Evolutionary conservation across 2,329 filamentous ascomycete genomes (phyloP).

Genomic region (Arachnopeziza araneosa): DNA sequence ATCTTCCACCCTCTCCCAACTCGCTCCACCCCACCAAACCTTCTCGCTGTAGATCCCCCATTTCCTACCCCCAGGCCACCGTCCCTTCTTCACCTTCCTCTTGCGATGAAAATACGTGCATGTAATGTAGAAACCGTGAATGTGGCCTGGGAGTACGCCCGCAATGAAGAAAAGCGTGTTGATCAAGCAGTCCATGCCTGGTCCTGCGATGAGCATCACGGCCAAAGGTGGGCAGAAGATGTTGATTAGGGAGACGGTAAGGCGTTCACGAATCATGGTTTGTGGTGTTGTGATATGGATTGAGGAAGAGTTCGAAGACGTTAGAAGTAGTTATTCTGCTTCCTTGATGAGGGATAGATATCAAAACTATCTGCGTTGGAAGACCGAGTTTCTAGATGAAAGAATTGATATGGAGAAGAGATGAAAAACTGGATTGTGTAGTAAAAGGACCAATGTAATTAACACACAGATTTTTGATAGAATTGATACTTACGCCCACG

Average conservation of each 20-base stretch:
- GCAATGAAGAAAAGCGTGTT: conserved; percentile 22
- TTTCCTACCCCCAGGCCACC: conserved; percentile 47
- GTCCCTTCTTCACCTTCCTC: conserved; percentile 46
- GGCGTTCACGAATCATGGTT: conserved; percentile 14
- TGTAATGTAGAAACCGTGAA: conserved; percentile 39
- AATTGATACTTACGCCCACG: too few relatives aligned
- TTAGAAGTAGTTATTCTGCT: not conserved
- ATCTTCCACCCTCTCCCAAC: conserved; percentile 15
- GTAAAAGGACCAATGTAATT: too few relatives aligned
- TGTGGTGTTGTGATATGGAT: not conserved
- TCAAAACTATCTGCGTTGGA: not conserved
- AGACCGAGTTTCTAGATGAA: not conserved
- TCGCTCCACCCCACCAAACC: conserved; percentile 58
- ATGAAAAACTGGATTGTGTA: too few relatives aligned
- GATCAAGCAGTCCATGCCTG: conserved; percentile 20
- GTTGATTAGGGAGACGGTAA: conserved; percentile 19
- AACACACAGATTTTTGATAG: too few relatives aligned
- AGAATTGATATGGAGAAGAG: not conserved
- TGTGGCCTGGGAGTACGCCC: conserved; percentile 25
- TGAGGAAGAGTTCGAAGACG: not conserved
- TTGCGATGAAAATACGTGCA: conserved; percentile 78
- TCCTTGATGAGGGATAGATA: not conserved
- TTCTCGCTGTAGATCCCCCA: conserved; percentile 67
- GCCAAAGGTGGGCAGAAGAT: conserved; percentile 26
- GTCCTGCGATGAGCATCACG: conserved; percentile 20